phyloP scores from a whole-genome alignment of 768 basidiomycete genomes.

The Russula abietina region DNA sequence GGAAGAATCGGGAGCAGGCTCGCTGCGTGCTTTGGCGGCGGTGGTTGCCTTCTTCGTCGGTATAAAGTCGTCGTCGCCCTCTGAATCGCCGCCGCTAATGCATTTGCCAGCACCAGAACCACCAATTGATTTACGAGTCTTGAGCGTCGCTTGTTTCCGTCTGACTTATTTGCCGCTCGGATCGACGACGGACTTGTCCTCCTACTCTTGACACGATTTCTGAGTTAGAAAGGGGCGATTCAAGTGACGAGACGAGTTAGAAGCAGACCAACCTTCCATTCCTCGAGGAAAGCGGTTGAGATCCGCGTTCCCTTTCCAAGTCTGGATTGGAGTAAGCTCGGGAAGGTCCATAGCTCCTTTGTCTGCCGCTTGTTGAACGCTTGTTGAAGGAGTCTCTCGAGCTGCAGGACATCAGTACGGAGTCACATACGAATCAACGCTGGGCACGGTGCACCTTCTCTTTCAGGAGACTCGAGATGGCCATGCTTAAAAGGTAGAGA shows the following conservation, averaged over 20 bases:
- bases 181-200: conserved; percentile 41
- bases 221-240: conserved; percentile 18
- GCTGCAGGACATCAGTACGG: conserved; percentile 38
- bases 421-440: background rate
- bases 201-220: conserved; percentile 41
- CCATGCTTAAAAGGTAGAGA: conserved; percentile 99
- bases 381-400: conserved; percentile 72
- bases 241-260: background rate
- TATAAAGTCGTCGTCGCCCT: conserved; percentile 52
- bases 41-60: conserved; percentile 40
- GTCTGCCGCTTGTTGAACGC: conserved; percentile 73
- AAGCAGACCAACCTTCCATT: conserved; percentile 68
- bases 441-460: conserved; percentile 59
- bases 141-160: conserved; percentile 51
- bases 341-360: conserved; percentile 77
- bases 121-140: conserved; percentile 44
- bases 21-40: conserved; percentile 33
- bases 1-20: conserved; percentile 27
- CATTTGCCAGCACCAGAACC: conserved; percentile 35
- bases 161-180: conserved; percentile 49
- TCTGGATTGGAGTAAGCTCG: conserved; percentile 71
- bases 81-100: conserved; percentile 30
- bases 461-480: conserved; percentile 89
- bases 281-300: conserved; percentile 73
- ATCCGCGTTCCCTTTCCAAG: conserved; percentile 89